A percentile compares a stretch with the other conserved stretches of the same genome.
Evolutionary conservation across 2,329 filamentous ascomycete species (phyloP).

Genomic region (Phaeophleospora eucalypticola): DNA sequence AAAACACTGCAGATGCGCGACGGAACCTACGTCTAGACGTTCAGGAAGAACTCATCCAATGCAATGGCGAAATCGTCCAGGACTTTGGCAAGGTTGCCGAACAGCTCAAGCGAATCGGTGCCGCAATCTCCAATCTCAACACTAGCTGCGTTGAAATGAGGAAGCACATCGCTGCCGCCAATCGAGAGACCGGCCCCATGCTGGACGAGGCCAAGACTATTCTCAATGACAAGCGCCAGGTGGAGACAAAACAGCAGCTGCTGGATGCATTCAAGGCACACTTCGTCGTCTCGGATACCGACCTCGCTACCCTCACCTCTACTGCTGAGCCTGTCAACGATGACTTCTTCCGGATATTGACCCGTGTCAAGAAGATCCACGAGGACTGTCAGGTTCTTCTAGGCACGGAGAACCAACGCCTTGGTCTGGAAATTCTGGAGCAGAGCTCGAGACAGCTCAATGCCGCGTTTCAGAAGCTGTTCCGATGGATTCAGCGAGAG

Average conservation of each 20-base stretch:
- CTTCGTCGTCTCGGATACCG: constrained; percentile 80
- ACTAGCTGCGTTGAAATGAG: constrained; percentile 77
- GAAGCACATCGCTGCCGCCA: constrained; percentile 68
- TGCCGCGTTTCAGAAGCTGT: constrained; percentile 88
- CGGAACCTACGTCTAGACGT: constrained; percentile 76
- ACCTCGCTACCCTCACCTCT: constrained; percentile 69
- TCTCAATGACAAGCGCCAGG: constrained; percentile 65
- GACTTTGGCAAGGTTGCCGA: constrained; percentile 89
- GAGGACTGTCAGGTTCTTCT: constrained; percentile 85
- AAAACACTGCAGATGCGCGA: constrained; percentile 73
- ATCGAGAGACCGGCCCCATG: constrained; percentile 67
- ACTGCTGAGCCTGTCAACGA: constrained; percentile 80
- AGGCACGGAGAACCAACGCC: constrained; percentile 80
- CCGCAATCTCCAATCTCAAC: constrained; percentile 73
- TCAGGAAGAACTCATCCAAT: constrained; percentile 87
- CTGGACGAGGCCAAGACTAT: constrained; percentile 73
- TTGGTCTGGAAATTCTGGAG: constrained; percentile 88
- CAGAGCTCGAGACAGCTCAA: constrained; percentile 83
- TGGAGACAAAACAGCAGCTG: constrained; percentile 75
- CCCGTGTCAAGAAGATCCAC: constrained; percentile 79
- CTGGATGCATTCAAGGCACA: constrained; percentile 73
- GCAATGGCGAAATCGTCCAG: constrained; percentile 81
- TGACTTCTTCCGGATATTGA: constrained; percentile 72
- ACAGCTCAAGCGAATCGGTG: constrained; percentile 83
- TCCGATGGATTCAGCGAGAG: constrained; percentile 89